Evolutionary conservation across 169 alveolate genomes (phyloP).

Genomic region (Cystoisospora suis): DNA sequence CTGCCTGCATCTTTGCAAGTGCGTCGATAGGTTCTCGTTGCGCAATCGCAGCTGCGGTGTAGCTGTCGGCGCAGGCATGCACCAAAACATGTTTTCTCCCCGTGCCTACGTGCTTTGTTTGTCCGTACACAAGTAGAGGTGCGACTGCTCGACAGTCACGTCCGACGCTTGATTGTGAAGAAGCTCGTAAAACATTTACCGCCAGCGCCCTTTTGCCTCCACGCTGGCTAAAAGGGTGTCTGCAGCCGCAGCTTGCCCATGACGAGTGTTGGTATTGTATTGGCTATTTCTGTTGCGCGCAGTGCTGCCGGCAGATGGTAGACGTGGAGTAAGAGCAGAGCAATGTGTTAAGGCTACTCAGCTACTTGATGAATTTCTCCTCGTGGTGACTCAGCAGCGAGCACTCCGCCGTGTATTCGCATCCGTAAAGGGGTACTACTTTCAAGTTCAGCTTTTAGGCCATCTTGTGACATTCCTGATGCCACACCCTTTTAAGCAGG

Average conservation of each 20-base stretch:
- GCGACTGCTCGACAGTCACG: too few relatives aligned
- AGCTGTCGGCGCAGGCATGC: too few relatives aligned
- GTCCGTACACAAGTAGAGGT: too few relatives aligned
- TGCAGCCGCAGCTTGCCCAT: not conserved
- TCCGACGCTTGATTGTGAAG: too few relatives aligned
- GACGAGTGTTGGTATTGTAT: too few relatives aligned
- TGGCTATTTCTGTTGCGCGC: not conserved
- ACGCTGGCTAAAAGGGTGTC: too few relatives aligned
- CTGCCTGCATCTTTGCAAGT: constrained; percentile 93
- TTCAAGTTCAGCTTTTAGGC: constrained; percentile 94
- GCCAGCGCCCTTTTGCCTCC: too few relatives aligned
- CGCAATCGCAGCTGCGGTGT: too few relatives aligned
- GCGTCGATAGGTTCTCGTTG: too few relatives aligned
- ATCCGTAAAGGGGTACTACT: constrained; percentile 98
- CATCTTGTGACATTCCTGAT: constrained; percentile 95
- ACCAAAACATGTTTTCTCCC: too few relatives aligned
- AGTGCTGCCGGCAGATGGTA: constrained; percentile 67
- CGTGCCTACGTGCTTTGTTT: too few relatives aligned
- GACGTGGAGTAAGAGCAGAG: constrained; percentile 61
- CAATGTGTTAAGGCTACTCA: constrained; percentile 74
- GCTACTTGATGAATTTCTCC: constrained; percentile 87
- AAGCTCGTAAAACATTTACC: too few relatives aligned
- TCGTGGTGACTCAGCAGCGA: constrained; percentile 74
- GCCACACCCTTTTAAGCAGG: constrained; percentile 96
- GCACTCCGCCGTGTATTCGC: constrained; percentile 81